These are phyloP conservation scores for Tricholoma sp. DNA, from an alignment of 768 basidiomycete genomes.

Conservation along the genomic window DNA sequence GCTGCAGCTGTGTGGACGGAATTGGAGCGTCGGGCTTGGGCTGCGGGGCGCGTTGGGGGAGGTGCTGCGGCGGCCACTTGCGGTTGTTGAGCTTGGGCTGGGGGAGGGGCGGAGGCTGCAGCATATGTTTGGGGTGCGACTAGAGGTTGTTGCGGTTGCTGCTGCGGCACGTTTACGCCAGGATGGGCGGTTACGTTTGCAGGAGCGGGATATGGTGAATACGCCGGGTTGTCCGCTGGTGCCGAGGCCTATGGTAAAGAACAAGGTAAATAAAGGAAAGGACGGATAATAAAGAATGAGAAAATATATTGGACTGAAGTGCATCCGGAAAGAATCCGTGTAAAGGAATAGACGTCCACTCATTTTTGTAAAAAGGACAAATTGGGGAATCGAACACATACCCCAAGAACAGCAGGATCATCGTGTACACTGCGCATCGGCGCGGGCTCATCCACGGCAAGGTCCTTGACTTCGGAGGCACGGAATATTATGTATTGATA, in stretches of 20 bases:
- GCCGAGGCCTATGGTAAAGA: background rate
- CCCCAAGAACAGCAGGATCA: slow-evolving; percentile 81
- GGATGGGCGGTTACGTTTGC: slow-evolving; percentile 23
- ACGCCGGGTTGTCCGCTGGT: slow-evolving; percentile 5
- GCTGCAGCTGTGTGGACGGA: slow-evolving; percentile 68
- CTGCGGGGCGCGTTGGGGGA: slow-evolving; percentile 16
- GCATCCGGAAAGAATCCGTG: background rate
- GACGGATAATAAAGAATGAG: background rate
- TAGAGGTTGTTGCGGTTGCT: slow-evolving; percentile 3
- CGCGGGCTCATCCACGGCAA: slow-evolving; percentile 73
- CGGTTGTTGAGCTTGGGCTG: slow-evolving; percentile 20
- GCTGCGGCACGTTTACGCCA: slow-evolving; percentile 14
- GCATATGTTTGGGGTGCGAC: background rate
- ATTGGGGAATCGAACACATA: slow-evolving; percentile 27
- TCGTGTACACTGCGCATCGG: slow-evolving; percentile 64
- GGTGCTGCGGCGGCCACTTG: slow-evolving; percentile 10
- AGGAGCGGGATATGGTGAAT: slow-evolving; percentile 8
- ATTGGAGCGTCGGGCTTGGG: slow-evolving; percentile 29
- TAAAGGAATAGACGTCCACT: background rate
- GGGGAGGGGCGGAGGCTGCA: background rate
- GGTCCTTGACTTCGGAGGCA: slow-evolving; percentile 84
- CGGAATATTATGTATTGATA: slow-evolving; percentile 91
- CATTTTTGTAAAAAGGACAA: background rate
- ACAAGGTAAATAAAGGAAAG: background rate
- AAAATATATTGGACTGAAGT: background rate